These are phyloP conservation scores for Gnaphalium uliginosum DNA, from an alignment of 129 eudicot genomes.

Conservation along the genomic window DNA sequence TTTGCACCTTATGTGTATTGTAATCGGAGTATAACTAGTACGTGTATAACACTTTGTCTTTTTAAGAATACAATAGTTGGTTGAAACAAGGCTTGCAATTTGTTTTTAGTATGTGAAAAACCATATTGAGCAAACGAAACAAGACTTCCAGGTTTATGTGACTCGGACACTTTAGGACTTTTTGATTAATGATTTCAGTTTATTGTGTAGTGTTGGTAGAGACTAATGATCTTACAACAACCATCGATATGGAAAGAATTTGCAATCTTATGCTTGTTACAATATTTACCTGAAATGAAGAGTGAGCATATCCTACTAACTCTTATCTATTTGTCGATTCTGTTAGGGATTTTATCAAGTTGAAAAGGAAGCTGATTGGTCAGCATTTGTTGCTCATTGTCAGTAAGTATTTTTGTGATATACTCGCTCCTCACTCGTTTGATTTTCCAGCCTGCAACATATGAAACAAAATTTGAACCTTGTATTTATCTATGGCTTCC, in stretches of 20 bases:
- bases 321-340: slow-evolving; percentile 23
- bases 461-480: not conserved
- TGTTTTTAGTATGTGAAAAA: too few relatives aligned
- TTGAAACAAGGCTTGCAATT: not conserved
- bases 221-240: not conserved
- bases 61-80: not conserved
- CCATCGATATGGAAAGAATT: not conserved
- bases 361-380: slow-evolving; percentile 86
- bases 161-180: not conserved
- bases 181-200: slow-evolving; percentile 11
- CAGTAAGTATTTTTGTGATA: slow-evolving; percentile 41
- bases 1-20: not conserved
- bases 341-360: slow-evolving; percentile 67
- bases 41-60: not conserved
- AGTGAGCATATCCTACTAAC: not conserved
- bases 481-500: slow-evolving; percentile 1
- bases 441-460: slow-evolving; percentile 5
- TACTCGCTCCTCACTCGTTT: slow-evolving; percentile 1
- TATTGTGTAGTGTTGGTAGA: slow-evolving; percentile 1
- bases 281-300: slow-evolving; percentile 8
- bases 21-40: not conserved
- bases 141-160: not conserved
- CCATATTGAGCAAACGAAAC: slow-evolving; percentile 5
- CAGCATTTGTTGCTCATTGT: slow-evolving; percentile 65
- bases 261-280: slow-evolving; percentile 12